Evolutionary conservation across 371 early-diverging fungal species (phyloP).

Genomic region (Cokeromyces recurvatus): DNA sequence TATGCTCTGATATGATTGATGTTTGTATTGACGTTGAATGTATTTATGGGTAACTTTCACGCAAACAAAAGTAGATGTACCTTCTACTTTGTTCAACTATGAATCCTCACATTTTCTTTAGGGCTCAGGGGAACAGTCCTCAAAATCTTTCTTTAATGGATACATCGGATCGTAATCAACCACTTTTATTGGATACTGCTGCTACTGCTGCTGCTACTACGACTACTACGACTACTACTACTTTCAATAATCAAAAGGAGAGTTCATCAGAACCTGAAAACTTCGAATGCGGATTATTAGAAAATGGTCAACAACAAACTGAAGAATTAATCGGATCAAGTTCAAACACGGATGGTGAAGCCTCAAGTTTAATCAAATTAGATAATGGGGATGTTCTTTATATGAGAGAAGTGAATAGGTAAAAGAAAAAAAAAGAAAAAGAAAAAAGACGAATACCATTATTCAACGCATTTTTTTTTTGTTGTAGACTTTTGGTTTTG

Average conservation of each 20-base stretch:
- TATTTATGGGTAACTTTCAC: constrained; percentile 62
- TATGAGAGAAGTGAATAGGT: constrained; percentile 75
- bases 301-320: constrained; percentile 9
- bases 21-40: constrained; percentile 79
- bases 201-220: too few species aligned
- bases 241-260: too few species aligned
- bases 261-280: constrained; percentile 8
- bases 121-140: constrained; percentile 32
- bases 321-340: background rate
- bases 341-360: constrained; percentile 44
- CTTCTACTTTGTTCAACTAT: too few species aligned
- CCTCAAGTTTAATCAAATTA: constrained; percentile 65
- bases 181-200: background rate
- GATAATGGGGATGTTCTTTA: constrained; percentile 83
- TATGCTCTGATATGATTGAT: constrained; percentile 93
- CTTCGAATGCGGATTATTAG: constrained; percentile 3
- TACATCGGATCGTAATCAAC: constrained; percentile 6
- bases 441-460: too few species aligned
- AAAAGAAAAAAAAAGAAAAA: constrained; percentile 4
- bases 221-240: too few species aligned
- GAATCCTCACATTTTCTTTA: constrained; percentile 1
- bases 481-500: constrained; percentile 61
- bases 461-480: constrained; percentile 1
- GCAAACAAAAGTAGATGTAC: background rate
- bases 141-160: constrained; percentile 17